Evolutionary conservation across 345 rosid species (phyloP).

Genomic region (Noccaea caerulescens): DNA sequence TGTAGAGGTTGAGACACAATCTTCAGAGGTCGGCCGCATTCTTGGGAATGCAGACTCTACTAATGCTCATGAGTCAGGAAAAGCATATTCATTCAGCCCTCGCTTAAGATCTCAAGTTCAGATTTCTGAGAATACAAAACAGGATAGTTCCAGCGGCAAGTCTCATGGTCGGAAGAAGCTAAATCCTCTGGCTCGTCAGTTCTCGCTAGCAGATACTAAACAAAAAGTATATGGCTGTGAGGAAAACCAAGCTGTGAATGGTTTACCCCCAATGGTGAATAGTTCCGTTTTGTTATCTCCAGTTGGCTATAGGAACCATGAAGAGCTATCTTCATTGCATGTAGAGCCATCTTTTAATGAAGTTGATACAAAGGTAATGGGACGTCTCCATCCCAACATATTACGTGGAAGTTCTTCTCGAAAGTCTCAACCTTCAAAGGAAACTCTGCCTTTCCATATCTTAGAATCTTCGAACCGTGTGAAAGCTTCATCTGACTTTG

Average conservation of each 20-base stretch:
- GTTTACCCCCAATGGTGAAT: background rate
- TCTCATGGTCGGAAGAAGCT: constrained; percentile 12
- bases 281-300: constrained; percentile 8
- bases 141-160: constrained; percentile 4
- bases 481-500: constrained; percentile 12
- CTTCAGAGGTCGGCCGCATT: constrained; percentile 33
- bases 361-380: background rate
- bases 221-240: constrained; percentile 13
- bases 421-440: background rate
- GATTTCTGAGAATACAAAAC: constrained; percentile 39
- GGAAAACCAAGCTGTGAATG: constrained; percentile 13
- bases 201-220: constrained; percentile 18
- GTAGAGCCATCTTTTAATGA: constrained; percentile 5
- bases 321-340: constrained; percentile 1
- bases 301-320: background rate
- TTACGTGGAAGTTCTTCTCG: background rate
- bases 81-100: constrained; percentile 32
- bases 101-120: constrained; percentile 41
- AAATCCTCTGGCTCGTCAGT: constrained; percentile 33
- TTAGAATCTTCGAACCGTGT: background rate
- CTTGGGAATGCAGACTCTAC: constrained; percentile 17
- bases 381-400: background rate
- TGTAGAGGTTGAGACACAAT: constrained; percentile 26
- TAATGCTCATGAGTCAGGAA: constrained; percentile 28
- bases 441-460: background rate